A percentile compares a stretch with the other conserved stretches of the same genome.
Evolutionary conservation across 1,139 yeast species (phyloP).

Genomic region (Kodamaea derodonti): DNA sequence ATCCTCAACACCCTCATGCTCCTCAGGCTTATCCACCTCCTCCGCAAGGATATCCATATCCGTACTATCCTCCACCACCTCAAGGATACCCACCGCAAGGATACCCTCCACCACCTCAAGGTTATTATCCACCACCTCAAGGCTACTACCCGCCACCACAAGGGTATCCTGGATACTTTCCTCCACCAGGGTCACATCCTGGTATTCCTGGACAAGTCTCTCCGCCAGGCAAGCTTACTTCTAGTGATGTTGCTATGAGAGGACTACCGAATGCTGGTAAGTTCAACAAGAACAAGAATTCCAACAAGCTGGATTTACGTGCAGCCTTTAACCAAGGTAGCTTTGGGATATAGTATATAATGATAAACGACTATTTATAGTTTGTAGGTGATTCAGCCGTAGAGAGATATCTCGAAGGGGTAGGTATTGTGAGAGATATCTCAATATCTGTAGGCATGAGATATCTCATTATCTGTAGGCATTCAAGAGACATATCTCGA

Average conservation of each 20-base stretch:
- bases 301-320: constrained; percentile 38
- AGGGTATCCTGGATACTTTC: constrained; percentile 14
- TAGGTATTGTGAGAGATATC: no score
- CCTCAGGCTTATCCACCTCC: constrained; percentile 7
- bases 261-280: constrained; percentile 35
- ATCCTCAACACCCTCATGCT: constrained; percentile 5
- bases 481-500: no score
- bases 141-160: constrained; percentile 12
- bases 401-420: no score
- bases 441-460: no score
- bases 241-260: constrained; percentile 34
- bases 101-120: constrained; percentile 14
- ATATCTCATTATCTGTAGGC: no score
- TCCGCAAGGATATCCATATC: constrained; percentile 6
- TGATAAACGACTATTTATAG: no score
- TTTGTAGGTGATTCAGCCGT: no score
- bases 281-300: constrained; percentile 31
- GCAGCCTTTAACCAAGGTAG: constrained; percentile 40
- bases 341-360: constrained; percentile 36
- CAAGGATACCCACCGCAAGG: constrained; percentile 4
- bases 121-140: constrained; percentile 11
- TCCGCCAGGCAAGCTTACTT: constrained; percentile 14
- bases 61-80: constrained; percentile 2
- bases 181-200: constrained; percentile 12
- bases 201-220: constrained; percentile 6